Conservation (phyloP, 2,329 filamentous ascomycete genomes). For the Reticulascus tulasneorum region DNA sequence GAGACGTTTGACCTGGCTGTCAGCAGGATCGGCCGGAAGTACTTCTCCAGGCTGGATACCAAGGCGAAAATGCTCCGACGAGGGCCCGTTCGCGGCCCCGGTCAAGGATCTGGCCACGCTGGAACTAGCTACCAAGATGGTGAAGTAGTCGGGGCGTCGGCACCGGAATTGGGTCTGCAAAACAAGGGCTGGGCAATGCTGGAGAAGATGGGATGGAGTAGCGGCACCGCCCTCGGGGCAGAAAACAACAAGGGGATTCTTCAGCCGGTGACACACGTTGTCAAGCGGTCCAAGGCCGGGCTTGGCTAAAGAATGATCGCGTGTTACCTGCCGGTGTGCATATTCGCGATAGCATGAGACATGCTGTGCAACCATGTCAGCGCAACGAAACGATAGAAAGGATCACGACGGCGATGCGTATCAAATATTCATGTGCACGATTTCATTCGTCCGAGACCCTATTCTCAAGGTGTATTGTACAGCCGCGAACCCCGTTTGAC, state of each 20-base stretch:
- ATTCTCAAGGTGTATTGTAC: conserved; percentile 68
- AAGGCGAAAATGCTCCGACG: too few relatives aligned
- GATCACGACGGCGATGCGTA: not conserved
- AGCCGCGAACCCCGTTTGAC: conserved; percentile 67
- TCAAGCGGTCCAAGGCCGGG: conserved; percentile 83
- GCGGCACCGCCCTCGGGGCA: conserved; percentile 78
- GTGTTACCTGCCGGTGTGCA: too few relatives aligned
- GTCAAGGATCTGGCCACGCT: conserved; percentile 20
- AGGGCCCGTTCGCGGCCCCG: not conserved
- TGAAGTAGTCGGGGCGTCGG: conserved; percentile 79
- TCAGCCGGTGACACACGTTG: conserved; percentile 78
- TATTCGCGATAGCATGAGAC: too few relatives aligned
- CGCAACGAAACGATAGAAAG: not conserved
- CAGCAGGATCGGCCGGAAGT: conserved; percentile 45
- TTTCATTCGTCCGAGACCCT: conserved; percentile 59
- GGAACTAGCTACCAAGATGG: conserved; percentile 70
- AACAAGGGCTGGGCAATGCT: conserved; percentile 85
- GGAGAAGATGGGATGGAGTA: conserved; percentile 96
- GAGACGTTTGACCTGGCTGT: conserved; percentile 47
- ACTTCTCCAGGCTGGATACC: conserved; percentile 50
- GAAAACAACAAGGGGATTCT: conserved; percentile 83
- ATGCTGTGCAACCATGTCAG: too few relatives aligned
- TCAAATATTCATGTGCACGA: conserved; percentile 56
- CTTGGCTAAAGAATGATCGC: too few relatives aligned
- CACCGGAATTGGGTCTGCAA: conserved; percentile 75